Evolutionary conservation across 2,329 filamentous ascomycete genomes (phyloP), one percentile per base, ranked within the genome.

Genomic region (Calonectria ilicicola): DNA sequence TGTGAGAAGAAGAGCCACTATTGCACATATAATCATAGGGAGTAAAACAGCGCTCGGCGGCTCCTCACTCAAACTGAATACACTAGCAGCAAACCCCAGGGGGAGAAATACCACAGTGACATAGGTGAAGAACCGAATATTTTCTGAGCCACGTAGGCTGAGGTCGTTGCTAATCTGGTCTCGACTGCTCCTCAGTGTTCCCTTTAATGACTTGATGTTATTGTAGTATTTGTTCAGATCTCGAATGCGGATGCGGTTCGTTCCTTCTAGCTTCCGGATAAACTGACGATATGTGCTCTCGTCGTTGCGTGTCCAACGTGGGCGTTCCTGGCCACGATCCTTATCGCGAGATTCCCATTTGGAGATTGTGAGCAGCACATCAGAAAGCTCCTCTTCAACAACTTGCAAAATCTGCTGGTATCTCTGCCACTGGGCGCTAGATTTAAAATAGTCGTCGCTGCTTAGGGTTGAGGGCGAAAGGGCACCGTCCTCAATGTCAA

Each of bases 61-160:
- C 32, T 49, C 46, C 5, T 53, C 44, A 15, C 47, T 56, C 35
- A 42, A 29, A 12, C 64, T 66, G 23, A 53, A 66, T 10, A 66
- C 15, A 15, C 64, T 51, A 8, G 47, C 46, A 1, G 64, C 64
- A 21, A 66, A 66, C 3, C 64, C 64, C 17, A 66, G 9, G 32
- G 64, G 64, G 9, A 66, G 12, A 15, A 66, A 66, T 1, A 66
- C 64, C 2, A 53, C 64, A 2, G 64, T 56, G 12, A 66, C 64
- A 27, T 66, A 53, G 5, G 47, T 66, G 64, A 66, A 66, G 23
- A 42, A 51, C n/a, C 47, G 64, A 21, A 66, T 66, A 14, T 66
- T 51, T n/a, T 66, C 64, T 3, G 64, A 49, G 15, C 64, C 46
- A 1, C 47, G 47, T 10, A 53, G 47, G 5, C 19, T 29, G 32